Percentiles rank a stretch among this genome's conserved stretches.
Evolutionary conservation across 2,329 filamentous ascomycete genomes (phyloP).

Genomic region (Claviceps fusiformis): DNA sequence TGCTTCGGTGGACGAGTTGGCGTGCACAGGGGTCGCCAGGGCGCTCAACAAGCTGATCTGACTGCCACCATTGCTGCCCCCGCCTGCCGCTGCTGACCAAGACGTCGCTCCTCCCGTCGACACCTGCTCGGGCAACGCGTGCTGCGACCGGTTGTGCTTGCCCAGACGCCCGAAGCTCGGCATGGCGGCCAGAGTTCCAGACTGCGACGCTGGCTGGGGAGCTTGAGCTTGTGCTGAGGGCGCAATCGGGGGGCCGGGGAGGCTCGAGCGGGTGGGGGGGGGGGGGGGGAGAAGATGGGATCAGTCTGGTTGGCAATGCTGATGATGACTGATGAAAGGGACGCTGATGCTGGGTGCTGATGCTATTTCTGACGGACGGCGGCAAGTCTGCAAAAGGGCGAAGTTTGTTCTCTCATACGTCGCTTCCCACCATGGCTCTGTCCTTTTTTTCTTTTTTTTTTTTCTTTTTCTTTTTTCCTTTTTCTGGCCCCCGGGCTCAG

Average conservation of each 20-base stretch:
- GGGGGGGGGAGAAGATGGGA: no score
- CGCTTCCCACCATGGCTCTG: constrained; percentile 1
- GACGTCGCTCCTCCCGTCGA: constrained; percentile 19
- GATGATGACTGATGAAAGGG: background rate
- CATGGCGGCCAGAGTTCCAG: constrained; percentile 22
- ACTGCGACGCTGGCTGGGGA: background rate
- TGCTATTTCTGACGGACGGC: constrained; percentile 3
- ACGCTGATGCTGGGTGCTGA: background rate
- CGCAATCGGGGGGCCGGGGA: background rate
- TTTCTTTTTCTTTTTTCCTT: constrained; percentile 1
- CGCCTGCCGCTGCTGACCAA: constrained; percentile 8
- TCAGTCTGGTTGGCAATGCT: background rate
- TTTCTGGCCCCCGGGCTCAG: background rate
- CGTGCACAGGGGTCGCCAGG: constrained; percentile 4
- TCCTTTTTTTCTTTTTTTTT: constrained; percentile 2
- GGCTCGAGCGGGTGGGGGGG: background rate
- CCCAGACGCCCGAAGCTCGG: constrained; percentile 40
- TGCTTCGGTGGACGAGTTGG: constrained; percentile 17
- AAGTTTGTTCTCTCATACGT: constrained; percentile 5
- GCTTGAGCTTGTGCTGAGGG: background rate
- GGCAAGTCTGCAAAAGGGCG: constrained; percentile 7
- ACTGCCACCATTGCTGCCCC: background rate
- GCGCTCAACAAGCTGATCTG: background rate
- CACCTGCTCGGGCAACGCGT: constrained; percentile 35
- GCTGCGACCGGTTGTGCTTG: constrained; percentile 45